These are phyloP conservation scores for Peniophora sp. DNA, from an alignment of 1,284 basidiomycete species.

Conservation along the genomic window DNA sequence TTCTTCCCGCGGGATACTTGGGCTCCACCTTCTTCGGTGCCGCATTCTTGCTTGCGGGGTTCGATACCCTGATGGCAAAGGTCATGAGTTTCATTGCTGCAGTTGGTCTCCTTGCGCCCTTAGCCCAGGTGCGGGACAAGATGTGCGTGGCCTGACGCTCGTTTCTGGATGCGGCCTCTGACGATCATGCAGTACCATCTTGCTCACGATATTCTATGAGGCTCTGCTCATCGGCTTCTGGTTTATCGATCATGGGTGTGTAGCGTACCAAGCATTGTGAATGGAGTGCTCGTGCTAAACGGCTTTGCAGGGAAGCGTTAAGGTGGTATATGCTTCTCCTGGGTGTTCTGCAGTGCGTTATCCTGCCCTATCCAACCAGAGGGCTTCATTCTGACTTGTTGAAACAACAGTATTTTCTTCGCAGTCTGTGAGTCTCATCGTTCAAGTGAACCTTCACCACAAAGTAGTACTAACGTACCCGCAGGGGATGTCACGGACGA, in stretches of 20 bases:
- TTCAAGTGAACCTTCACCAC: background rate
- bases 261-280: constrained; percentile 8
- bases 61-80: constrained; percentile 73
- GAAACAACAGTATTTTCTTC: constrained; percentile 62
- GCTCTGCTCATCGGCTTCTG: constrained; percentile 74
- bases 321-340: constrained; percentile 80
- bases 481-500: constrained; percentile 81
- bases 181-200: constrained; percentile 50
- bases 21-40: constrained; percentile 77
- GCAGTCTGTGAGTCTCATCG: constrained; percentile 53
- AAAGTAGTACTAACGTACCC: constrained; percentile 5
- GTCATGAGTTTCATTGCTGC: constrained; percentile 76
- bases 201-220: constrained; percentile 69
- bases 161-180: constrained; percentile 1
- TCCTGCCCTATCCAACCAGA: constrained; percentile 2
- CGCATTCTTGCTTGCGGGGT: constrained; percentile 69
- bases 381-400: background rate
- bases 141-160: constrained; percentile 33
- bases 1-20: constrained; percentile 69
- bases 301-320: constrained; percentile 44
- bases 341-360: constrained; percentile 73
- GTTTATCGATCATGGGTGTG: constrained; percentile 78
- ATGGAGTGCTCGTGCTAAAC: constrained; percentile 1
- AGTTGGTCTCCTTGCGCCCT: constrained; percentile 63
- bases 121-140: constrained; percentile 77